These are phyloP conservation scores for Ilex paraguariensis DNA, from an alignment of 305 asterid species.

Conservation along the genomic window DNA sequence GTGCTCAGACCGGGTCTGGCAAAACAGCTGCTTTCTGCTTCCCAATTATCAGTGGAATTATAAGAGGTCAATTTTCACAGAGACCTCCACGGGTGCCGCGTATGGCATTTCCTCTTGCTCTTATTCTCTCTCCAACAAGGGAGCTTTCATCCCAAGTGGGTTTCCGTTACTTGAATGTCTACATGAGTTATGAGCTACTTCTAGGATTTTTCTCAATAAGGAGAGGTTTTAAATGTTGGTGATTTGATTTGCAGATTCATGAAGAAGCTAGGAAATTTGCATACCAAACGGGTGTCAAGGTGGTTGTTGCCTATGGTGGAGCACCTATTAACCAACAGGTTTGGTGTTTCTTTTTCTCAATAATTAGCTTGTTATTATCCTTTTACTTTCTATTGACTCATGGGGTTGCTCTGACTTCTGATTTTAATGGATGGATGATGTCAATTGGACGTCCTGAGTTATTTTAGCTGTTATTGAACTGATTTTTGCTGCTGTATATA, in stretches of 20 bases:
- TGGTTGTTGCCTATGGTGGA: conserved; percentile 29
- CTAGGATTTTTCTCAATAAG: conserved; percentile 1
- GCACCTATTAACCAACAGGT: conserved; percentile 29
- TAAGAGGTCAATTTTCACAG: conserved; percentile 56
- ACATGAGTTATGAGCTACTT: neutral
- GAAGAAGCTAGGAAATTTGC: conserved; percentile 27
- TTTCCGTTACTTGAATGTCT: conserved; percentile 8
- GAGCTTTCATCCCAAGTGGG: conserved; percentile 94
- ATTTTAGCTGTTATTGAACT: too few relatives aligned
- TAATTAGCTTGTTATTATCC: too few relatives aligned
- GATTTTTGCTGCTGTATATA: too few relatives aligned
- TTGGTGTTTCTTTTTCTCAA: neutral
- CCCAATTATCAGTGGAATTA: conserved; percentile 87
- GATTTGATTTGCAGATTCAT: conserved; percentile 54
- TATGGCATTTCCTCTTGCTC: conserved; percentile 79
- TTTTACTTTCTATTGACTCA: too few relatives aligned
- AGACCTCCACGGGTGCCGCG: conserved; percentile 73
- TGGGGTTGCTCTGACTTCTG: too few relatives aligned
- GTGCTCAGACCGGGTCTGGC: conserved; percentile 98
- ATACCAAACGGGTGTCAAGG: conserved; percentile 26
- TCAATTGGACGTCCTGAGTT: too few relatives aligned
- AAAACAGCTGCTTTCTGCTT: conserved; percentile 98
- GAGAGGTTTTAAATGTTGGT: conserved; percentile 3
- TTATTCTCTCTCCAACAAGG: conserved; percentile 93
- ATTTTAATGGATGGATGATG: too few relatives aligned